Conservation (phyloP, 2,329 filamentous ascomycete species). For the Bipolaris victoriae region DNA sequence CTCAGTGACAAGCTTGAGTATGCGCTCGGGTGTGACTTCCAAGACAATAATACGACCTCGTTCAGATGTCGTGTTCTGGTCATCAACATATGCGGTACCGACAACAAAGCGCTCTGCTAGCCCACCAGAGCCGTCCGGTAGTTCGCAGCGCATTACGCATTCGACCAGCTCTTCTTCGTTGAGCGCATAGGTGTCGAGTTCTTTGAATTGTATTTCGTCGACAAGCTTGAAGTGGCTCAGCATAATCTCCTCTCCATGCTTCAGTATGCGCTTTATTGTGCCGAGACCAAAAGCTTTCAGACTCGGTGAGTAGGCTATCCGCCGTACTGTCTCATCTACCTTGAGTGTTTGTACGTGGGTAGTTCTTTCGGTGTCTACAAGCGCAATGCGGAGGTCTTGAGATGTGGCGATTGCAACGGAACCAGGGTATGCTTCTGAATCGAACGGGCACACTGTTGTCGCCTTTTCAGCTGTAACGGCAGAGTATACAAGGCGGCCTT, state of each 20-base stretch:
- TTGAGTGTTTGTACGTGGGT: constrained; percentile 85
- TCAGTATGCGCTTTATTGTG: constrained; percentile 77
- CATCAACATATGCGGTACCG: constrained; percentile 81
- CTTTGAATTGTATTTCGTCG: constrained; percentile 85
- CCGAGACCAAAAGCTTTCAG: constrained; percentile 86
- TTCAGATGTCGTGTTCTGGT: constrained; percentile 57
- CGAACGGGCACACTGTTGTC: constrained; percentile 79
- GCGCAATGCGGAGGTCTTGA: constrained; percentile 75
- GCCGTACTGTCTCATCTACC: constrained; percentile 81
- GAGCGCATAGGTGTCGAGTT: constrained; percentile 73
- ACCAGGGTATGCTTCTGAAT: constrained; percentile 78
- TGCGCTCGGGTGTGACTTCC: constrained; percentile 77
- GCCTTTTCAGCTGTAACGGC: constrained; percentile 90
- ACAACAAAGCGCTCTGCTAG: constrained; percentile 82
- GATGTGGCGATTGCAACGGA: constrained; percentile 82
- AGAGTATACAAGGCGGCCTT: constrained; percentile 88
- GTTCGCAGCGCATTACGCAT: constrained; percentile 76
- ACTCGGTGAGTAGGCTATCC: constrained; percentile 81
- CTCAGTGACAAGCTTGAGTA: constrained; percentile 73
- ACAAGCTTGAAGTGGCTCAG: constrained; percentile 85
- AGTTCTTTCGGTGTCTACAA: constrained; percentile 81
- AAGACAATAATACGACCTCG: constrained; percentile 83
- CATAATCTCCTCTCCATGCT: constrained; percentile 74
- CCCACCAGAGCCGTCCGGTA: constrained; percentile 65
- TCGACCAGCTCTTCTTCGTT: constrained; percentile 78